phyloP scores from a whole-genome alignment of 1,284 basidiomycete genomes.

The Malassezia japonica region DNA sequence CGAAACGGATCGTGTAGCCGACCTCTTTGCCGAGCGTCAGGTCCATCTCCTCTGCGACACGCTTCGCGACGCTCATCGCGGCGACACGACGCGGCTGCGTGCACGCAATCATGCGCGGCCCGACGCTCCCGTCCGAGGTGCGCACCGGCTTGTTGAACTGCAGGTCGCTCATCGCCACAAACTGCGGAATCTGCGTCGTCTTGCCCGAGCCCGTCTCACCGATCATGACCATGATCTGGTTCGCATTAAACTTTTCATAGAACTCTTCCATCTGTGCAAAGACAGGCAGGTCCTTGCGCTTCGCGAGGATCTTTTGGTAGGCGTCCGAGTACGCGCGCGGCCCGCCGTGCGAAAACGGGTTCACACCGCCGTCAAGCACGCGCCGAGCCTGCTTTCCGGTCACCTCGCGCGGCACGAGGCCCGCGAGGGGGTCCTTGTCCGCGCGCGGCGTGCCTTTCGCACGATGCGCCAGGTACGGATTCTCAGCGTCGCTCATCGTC shows the following conservation, averaged over 20 bases:
- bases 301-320: constrained; percentile 77
- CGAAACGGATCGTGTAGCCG: constrained; percentile 97
- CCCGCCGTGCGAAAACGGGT: constrained; percentile 59
- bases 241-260: constrained; percentile 69
- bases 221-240: constrained; percentile 90
- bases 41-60: constrained; percentile 98
- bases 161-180: constrained; percentile 83
- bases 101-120: constrained; percentile 84
- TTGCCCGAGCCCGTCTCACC: constrained; percentile 98
- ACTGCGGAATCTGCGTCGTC: constrained; percentile 98
- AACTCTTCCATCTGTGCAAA: constrained; percentile 88
- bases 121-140: constrained; percentile 49
- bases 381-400: constrained; percentile 61
- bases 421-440: constrained; percentile 58
- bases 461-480: constrained; percentile 38
- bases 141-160: constrained; percentile 56
- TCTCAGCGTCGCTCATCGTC: constrained; percentile 17
- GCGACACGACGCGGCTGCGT: constrained; percentile 95
- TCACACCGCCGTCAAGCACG: constrained; percentile 70
- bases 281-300: constrained; percentile 80
- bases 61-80: constrained; percentile 94
- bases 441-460: constrained; percentile 7
- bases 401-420: constrained; percentile 70
- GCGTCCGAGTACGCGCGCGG: constrained; percentile 62
- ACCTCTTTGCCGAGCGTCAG: constrained; percentile 85